Percentiles rank a stretch among this genome's conserved stretches.
phyloP scores from a whole-genome alignment of 331 rosid genomes.

The Saraca asoca region DNA sequence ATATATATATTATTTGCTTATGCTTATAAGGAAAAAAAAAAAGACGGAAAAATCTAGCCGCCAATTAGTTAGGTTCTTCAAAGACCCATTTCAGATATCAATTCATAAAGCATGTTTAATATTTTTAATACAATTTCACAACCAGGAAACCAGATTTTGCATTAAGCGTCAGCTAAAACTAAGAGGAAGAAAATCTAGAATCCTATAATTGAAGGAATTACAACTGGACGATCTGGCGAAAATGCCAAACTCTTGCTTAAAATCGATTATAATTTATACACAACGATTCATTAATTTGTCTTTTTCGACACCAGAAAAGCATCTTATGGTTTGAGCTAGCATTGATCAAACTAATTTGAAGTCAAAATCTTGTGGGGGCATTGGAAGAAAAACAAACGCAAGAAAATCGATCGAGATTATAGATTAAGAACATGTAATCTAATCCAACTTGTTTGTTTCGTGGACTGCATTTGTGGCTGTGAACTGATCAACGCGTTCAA shows the following conservation, averaged over 20 bases:
- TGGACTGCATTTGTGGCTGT: conserved; percentile 35
- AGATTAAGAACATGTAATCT: conserved; percentile 25
- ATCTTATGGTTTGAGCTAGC: conserved; percentile 20
- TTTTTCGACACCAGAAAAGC: conserved; percentile 25
- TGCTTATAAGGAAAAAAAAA: not conserved
- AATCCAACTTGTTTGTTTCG: conserved; percentile 39
- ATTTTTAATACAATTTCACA: no score
- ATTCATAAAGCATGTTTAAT: no score
- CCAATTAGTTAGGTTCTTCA: not conserved
- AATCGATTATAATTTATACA: not conserved
- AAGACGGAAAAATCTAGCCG: not conserved
- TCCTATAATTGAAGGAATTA: no score
- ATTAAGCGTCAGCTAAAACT: no score
- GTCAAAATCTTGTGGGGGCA: conserved; percentile 49
- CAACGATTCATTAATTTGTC: conserved; percentile 34
- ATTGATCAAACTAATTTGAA: conserved; percentile 21
- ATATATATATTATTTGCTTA: not conserved
- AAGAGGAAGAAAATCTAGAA: not conserved
- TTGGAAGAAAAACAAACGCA: conserved; percentile 28
- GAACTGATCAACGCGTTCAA: conserved; percentile 28
- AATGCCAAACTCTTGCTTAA: conserved; percentile 2
- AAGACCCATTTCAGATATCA: not conserved
- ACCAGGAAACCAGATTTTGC: no score
- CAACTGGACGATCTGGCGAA: not conserved
- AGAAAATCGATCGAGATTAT: conserved; percentile 31